Percentiles rank a stretch among this genome's conserved stretches.
Evolutionary conservation across 257 asterid genomes (phyloP).

Genomic region (Ilex aquifolium): DNA sequence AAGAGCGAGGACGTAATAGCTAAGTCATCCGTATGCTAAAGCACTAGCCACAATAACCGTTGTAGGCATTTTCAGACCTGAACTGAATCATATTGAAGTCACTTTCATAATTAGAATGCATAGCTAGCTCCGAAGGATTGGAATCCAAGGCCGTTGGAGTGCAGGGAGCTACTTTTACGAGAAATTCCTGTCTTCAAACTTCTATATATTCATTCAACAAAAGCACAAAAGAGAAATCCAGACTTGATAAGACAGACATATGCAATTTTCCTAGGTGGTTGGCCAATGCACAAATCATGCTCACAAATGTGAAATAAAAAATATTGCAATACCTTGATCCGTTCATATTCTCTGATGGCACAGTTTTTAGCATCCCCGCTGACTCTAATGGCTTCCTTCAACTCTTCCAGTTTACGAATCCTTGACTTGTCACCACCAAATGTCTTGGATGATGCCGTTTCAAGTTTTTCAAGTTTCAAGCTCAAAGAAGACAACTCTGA

Average conservation of each 20-base stretch:
- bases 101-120: too few relatives aligned
- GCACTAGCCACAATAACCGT: too few relatives aligned
- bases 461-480: constrained; percentile 74
- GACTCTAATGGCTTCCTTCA: constrained; percentile 70
- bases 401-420: constrained; percentile 60
- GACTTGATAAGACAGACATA: background rate
- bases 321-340: constrained; percentile 65
- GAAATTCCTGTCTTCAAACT: too few relatives aligned
- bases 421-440: constrained; percentile 86
- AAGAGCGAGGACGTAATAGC: too few relatives aligned
- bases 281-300: background rate
- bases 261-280: background rate
- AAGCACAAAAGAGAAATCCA: background rate
- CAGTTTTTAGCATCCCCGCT: constrained; percentile 83
- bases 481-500: constrained; percentile 84
- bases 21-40: too few relatives aligned
- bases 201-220: too few relatives aligned
- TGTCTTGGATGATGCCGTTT: constrained; percentile 61
- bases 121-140: too few relatives aligned
- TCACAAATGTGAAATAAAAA: background rate
- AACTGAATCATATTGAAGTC: too few relatives aligned
- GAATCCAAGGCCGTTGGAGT: too few relatives aligned
- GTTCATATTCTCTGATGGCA: constrained; percentile 79
- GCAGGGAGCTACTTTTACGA: too few relatives aligned
- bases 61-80: too few relatives aligned